These are phyloP conservation scores for Rhodofomes roseus DNA, from an alignment of 1,284 basidiomycete species.

Conservation along the genomic window DNA sequence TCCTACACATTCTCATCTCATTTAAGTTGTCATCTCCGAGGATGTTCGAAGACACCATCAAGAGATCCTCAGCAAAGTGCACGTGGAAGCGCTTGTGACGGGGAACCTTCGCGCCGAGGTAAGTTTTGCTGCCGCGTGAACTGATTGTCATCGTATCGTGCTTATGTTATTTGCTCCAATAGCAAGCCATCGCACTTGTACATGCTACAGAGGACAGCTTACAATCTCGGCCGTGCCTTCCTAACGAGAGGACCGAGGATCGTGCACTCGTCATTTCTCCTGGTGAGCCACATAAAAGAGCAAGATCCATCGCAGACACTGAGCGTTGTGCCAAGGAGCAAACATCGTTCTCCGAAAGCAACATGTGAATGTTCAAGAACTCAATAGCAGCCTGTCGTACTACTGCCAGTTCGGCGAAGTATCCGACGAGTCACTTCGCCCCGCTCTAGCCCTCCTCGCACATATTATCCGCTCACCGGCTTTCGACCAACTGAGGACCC, in stretches of 20 bases:
- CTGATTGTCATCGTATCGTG: too few species aligned
- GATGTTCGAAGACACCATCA: slow-evolving; percentile 23
- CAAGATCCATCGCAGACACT: not conserved
- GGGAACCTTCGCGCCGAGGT: slow-evolving; percentile 24
- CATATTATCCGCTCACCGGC: slow-evolving; percentile 26
- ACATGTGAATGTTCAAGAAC: slow-evolving; percentile 23
- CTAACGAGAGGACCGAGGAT: slow-evolving; percentile 16
- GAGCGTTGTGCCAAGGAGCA: slow-evolving; percentile 11
- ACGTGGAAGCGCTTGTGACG: slow-evolving; percentile 21
- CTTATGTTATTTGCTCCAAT: not conserved
- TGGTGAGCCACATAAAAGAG: slow-evolving; percentile 10
- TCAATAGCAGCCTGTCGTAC: slow-evolving; percentile 25
- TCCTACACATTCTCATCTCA: too few species aligned
- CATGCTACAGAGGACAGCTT: slow-evolving; percentile 16
- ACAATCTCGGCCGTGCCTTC: slow-evolving; percentile 12
- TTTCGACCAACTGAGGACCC: slow-evolving; percentile 26
- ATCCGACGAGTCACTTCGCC: slow-evolving; percentile 17
- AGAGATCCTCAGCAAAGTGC: slow-evolving; percentile 21
- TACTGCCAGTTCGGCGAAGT: slow-evolving; percentile 27
- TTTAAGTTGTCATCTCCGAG: slow-evolving; percentile 16
- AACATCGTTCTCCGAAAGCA: slow-evolving; percentile 18
- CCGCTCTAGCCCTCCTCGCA: slow-evolving; percentile 19
- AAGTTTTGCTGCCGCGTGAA: too few species aligned
- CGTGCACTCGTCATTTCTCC: slow-evolving; percentile 22
- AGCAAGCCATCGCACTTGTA: slow-evolving; percentile 15